Conservation (phyloP, 192 early-diverging fungal species). For the Haplosporangium gracile region DNA sequence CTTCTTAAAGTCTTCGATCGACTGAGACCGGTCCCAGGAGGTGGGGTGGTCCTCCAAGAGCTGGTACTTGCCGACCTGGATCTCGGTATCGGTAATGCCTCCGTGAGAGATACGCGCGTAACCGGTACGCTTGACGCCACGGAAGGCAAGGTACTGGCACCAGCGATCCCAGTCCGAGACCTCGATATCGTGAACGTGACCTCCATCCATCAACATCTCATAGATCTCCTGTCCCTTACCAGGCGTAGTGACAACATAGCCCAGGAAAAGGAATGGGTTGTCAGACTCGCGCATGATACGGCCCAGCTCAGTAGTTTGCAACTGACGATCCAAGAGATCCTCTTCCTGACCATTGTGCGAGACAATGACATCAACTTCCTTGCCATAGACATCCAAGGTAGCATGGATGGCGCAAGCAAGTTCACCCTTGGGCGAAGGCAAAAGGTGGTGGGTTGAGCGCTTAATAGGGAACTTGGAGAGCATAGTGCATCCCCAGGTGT, state of each 20-base stretch:
- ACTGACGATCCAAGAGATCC: constrained; percentile 76
- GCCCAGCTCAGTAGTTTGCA: constrained; percentile 84
- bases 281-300: constrained; percentile 80
- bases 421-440: constrained; percentile 86
- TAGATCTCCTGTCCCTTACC: constrained; percentile 69
- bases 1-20: constrained; percentile 56
- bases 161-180: constrained; percentile 82
- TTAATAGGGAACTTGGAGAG: constrained; percentile 89
- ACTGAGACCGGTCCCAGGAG: constrained; percentile 32
- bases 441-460: constrained; percentile 77
- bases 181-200: constrained; percentile 83
- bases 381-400: constrained; percentile 86
- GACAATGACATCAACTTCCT: constrained; percentile 83
- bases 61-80: constrained; percentile 83
- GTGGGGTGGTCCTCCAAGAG: constrained; percentile 63
- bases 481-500: constrained; percentile 90
- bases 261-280: constrained; percentile 85
- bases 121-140: constrained; percentile 77
- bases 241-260: constrained; percentile 85
- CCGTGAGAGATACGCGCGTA: constrained; percentile 86
- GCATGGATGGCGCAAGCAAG: constrained; percentile 89
- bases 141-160: constrained; percentile 88
- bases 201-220: constrained; percentile 72
- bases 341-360: constrained; percentile 90
- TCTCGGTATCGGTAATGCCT: constrained; percentile 87